Evolutionary conservation across 2,329 filamentous ascomycete genomes (phyloP).

Genomic region (Aspergillus pseudonomiae): DNA sequence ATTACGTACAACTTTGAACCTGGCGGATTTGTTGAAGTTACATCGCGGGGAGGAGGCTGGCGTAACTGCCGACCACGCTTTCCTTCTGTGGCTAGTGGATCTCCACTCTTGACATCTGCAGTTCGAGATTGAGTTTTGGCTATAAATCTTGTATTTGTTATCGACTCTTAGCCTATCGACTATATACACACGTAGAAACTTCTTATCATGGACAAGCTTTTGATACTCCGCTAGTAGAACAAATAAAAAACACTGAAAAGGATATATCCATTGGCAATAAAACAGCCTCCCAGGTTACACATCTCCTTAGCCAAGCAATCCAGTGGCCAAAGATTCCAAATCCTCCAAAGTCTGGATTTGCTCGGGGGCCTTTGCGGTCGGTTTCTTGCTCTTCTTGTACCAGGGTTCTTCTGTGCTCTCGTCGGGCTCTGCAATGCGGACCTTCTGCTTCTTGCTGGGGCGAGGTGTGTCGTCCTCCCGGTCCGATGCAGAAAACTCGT

Average conservation of each 20-base stretch:
- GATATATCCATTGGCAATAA: conserved; percentile 20
- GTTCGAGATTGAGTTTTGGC: background rate
- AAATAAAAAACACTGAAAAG: conserved; percentile 17
- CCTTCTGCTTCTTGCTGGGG: conserved; percentile 45
- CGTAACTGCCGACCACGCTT: conserved; percentile 7
- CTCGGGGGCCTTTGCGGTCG: conserved; percentile 24
- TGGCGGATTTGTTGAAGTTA: background rate
- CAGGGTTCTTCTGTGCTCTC: conserved; percentile 31
- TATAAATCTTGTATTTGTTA: background rate
- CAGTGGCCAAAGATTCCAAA: conserved; percentile 50
- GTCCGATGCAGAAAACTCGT: conserved; percentile 25
- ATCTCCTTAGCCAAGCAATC: conserved; percentile 40
- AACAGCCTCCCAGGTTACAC: background rate
- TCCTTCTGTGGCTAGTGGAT: background rate
- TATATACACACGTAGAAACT: conserved; percentile 15
- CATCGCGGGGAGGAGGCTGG: background rate
- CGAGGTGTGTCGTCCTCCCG: conserved; percentile 30
- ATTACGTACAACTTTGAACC: conserved; percentile 18
- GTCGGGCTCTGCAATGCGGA: conserved; percentile 38
- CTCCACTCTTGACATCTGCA: conserved; percentile 7
- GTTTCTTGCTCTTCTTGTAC: conserved; percentile 31
- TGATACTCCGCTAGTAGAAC: conserved; percentile 27
- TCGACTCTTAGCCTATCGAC: background rate
- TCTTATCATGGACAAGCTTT: conserved; percentile 27
- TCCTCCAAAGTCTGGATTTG: conserved; percentile 50